These are phyloP conservation scores for Petunia secreta DNA, from an alignment of 257 asterid species.

Conservation along the genomic window DNA sequence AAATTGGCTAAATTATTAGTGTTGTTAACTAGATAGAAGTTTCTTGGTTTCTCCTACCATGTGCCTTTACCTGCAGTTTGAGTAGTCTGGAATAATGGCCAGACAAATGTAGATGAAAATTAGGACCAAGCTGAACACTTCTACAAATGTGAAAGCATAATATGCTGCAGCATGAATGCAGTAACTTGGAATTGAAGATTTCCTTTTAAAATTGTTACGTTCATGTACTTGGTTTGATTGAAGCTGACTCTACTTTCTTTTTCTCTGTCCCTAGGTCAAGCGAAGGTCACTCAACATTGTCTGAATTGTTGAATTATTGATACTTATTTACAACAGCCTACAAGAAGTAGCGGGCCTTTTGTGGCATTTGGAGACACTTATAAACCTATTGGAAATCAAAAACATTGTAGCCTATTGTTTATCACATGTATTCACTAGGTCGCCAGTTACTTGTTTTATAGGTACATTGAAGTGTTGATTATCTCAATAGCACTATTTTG, in stretches of 20 bases:
- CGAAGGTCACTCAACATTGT: slow-evolving; percentile 40
- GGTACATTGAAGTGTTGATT: neutral
- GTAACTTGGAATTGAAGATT: neutral
- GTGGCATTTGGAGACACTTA: neutral
- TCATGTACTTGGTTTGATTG: slow-evolving; percentile 10
- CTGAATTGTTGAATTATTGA: slow-evolving; percentile 29
- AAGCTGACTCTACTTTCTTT: neutral
- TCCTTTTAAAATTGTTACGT: neutral
- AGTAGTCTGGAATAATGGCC: neutral
- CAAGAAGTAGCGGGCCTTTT: neutral
- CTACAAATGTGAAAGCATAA: neutral
- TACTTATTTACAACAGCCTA: neutral
- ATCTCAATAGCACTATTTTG: too few relatives aligned
- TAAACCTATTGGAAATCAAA: slow-evolving; percentile 16
- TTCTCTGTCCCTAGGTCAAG: slow-evolving; percentile 39
- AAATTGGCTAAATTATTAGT: neutral
- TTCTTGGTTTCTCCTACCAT: neutral
- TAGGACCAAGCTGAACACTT: neutral
- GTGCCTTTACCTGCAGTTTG: slow-evolving; percentile 4
- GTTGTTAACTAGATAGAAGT: slow-evolving; percentile 11
- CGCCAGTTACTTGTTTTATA: neutral
- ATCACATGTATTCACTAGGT: slow-evolving; percentile 8
- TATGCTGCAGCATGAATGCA: neutral
- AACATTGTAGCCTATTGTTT: neutral
- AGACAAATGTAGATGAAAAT: neutral